phyloP scores from a whole-genome alignment of 768 basidiomycete species.

The Boletus pseudopeckii region DNA sequence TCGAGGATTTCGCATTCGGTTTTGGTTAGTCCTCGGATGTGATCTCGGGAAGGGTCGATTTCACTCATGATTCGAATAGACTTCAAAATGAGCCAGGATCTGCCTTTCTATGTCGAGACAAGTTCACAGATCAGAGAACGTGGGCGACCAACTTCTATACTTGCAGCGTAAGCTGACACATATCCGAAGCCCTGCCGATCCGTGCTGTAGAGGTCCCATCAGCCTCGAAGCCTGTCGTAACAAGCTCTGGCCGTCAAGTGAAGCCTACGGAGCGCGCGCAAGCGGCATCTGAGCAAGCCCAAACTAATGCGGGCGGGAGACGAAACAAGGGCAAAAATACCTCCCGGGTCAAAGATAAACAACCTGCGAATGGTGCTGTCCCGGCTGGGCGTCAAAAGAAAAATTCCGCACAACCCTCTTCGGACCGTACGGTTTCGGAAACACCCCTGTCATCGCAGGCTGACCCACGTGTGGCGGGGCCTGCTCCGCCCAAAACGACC shows the following conservation, averaged over 20 bases:
- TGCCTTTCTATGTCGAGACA: conserved; percentile 29
- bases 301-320: neutral
- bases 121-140: conserved; percentile 25
- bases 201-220: conserved; percentile 1
- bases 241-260: conserved; percentile 24
- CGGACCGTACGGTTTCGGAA: neutral
- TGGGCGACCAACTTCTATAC: conserved; percentile 8
- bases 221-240: conserved; percentile 11
- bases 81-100: conserved; percentile 30
- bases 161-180: conserved; percentile 1
- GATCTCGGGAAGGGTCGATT: neutral
- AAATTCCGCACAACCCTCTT: neutral
- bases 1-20: conserved; percentile 30
- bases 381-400: neutral
- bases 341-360: neutral
- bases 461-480: neutral
- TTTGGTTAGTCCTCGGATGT: conserved; percentile 20
- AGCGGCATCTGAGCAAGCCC: conserved; percentile 4
- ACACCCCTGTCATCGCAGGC: neutral
- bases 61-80: conserved; percentile 13
- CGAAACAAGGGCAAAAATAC: conserved; percentile 3
- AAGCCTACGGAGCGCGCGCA: conserved; percentile 20
- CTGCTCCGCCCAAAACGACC: neutral
- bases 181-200: conserved; percentile 12
- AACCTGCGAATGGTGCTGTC: neutral